Evolutionary conservation across 306 rosid genomes (phyloP).

Genomic region (Vicia faba): DNA sequence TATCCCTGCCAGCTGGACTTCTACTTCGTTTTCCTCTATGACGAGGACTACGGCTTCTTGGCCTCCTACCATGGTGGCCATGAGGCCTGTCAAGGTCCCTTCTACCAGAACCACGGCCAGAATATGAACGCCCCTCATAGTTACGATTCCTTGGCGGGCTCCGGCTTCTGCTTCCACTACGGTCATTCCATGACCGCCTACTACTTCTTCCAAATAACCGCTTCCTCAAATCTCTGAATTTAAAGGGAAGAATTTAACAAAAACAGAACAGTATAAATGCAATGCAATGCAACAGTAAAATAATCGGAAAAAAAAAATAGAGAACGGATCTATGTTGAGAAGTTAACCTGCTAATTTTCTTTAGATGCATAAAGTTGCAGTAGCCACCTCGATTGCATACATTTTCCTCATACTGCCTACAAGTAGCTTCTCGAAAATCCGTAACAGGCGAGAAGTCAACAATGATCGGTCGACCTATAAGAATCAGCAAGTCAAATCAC

Average conservation of each 20-base stretch:
- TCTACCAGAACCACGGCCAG: slow-evolving; percentile 67
- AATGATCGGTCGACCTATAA: slow-evolving; percentile 87
- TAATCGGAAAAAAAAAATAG: not conserved
- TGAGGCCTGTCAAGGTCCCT: slow-evolving; percentile 77
- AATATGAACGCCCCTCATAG: slow-evolving; percentile 70
- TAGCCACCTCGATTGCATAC: slow-evolving; percentile 98
- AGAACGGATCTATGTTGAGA: not conserved
- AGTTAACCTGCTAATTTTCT: slow-evolving; percentile 86
- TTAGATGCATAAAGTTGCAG: slow-evolving; percentile 96
- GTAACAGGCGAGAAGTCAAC: slow-evolving; percentile 98
- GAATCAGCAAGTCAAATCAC: slow-evolving; percentile 30
- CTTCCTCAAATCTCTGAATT: slow-evolving; percentile 86
- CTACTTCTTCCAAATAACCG: slow-evolving; percentile 80
- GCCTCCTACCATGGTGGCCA: slow-evolving; percentile 71
- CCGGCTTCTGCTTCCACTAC: slow-evolving; percentile 74
- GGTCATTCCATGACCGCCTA: slow-evolving; percentile 61
- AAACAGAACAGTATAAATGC: slow-evolving; percentile 1
- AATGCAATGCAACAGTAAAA: not conserved
- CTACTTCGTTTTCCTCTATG: slow-evolving; percentile 72
- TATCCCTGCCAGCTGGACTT: slow-evolving; percentile 77
- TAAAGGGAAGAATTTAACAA: not conserved
- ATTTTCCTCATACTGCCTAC: slow-evolving; percentile 98
- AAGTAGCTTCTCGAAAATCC: slow-evolving; percentile 98
- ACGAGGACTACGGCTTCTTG: slow-evolving; percentile 94
- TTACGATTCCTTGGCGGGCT: slow-evolving; percentile 83